These are phyloP conservation scores for Anisodus acutangulus DNA, from an alignment of 257 asterid species.

Conservation along the genomic window DNA sequence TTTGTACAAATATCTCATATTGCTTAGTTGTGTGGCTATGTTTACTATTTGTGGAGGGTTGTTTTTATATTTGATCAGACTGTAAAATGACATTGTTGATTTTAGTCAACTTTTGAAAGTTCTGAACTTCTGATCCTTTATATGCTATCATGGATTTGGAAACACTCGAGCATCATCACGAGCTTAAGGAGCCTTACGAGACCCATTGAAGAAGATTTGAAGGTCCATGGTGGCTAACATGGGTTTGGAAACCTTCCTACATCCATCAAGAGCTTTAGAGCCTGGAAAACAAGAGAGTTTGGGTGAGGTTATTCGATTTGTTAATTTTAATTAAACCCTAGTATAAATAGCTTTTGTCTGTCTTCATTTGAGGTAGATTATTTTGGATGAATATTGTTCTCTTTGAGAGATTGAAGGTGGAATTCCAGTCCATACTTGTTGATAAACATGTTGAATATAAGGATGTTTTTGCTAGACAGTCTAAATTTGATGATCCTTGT, in stretches of 20 bases:
- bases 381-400: not conserved
- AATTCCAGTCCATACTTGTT: not conserved
- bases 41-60: not conserved
- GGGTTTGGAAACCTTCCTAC: slow-evolving; percentile 1
- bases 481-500: too few relatives aligned
- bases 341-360: not conserved
- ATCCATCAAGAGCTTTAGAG: not conserved
- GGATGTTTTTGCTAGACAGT: too few relatives aligned
- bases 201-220: not conserved
- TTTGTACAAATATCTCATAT: slow-evolving; percentile 17
- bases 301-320: not conserved
- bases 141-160: not conserved
- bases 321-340: not conserved
- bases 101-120: not conserved
- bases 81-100: slow-evolving; percentile 19
- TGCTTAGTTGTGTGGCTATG: slow-evolving; percentile 7
- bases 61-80: slow-evolving; percentile 11
- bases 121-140: slow-evolving; percentile 6
- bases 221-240: not conserved
- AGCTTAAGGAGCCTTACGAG: not conserved
- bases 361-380: slow-evolving; percentile 5
- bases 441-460: too few relatives aligned
- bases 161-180: not conserved
- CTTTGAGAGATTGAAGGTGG: not conserved
- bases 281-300: not conserved